Evolutionary conservation across 345 rosid genomes (phyloP).

Genomic region (Durio zibethinus): DNA sequence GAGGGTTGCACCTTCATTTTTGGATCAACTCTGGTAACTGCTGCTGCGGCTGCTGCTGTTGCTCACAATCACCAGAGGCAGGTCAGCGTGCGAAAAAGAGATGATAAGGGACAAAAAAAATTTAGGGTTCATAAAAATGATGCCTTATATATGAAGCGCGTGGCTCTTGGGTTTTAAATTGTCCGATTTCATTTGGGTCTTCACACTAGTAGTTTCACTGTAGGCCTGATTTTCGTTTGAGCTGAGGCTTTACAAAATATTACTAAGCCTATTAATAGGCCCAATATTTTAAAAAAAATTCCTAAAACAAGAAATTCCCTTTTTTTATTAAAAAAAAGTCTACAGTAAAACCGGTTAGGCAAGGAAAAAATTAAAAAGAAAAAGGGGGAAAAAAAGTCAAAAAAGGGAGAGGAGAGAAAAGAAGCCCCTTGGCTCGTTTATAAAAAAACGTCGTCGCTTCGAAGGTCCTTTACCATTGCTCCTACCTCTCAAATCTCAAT

Average conservation of each 20-base stretch:
- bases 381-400: neutral
- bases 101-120: neutral
- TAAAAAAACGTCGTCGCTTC: neutral
- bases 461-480: neutral
- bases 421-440: no score
- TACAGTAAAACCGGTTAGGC: no score
- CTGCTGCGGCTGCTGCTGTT: neutral
- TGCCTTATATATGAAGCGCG: neutral
- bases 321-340: no score
- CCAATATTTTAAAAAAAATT: neutral
- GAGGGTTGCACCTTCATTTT: neutral
- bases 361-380: no score
- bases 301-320: no score
- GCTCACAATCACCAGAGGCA: neutral
- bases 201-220: neutral
- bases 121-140: neutral
- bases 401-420: neutral
- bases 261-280: neutral
- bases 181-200: neutral
- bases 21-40: neutral
- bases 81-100: neutral
- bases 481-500: neutral
- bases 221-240: neutral
- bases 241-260: neutral
- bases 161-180: neutral